A percentile compares a stretch with the other conserved stretches of the same genome.
These are phyloP conservation scores for Xylaria sp. DNA, from an alignment of 2,329 filamentous ascomycete species.

Conservation along the genomic window DNA sequence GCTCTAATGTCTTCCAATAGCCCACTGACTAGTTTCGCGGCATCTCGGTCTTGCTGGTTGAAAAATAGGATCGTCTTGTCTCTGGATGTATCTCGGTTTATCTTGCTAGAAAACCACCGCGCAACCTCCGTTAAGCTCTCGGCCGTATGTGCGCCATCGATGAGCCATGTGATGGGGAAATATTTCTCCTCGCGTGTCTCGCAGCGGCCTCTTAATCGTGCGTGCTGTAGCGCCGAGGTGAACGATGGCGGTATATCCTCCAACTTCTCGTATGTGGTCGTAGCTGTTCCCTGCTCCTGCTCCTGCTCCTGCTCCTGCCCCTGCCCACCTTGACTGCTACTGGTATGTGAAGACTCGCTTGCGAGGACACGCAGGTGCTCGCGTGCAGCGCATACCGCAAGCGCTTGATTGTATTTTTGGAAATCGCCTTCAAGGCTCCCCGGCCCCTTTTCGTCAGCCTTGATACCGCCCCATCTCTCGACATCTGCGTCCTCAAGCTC, in stretches of 20 bases:
- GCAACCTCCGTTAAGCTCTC: constrained; percentile 84
- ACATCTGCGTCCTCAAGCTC: constrained; percentile 56
- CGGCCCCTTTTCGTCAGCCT: constrained; percentile 39
- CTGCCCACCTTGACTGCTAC: constrained; percentile 18
- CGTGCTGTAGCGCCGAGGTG: constrained; percentile 71
- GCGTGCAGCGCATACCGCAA: constrained; percentile 66
- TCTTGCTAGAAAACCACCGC: constrained; percentile 75
- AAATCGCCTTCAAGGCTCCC: constrained; percentile 61
- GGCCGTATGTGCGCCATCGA: constrained; percentile 89
- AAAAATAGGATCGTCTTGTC: constrained; percentile 75
- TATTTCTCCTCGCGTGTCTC: constrained; percentile 66
- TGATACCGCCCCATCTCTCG: constrained; percentile 56
- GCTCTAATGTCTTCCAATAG: constrained; percentile 67
- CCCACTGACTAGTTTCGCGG: constrained; percentile 69
- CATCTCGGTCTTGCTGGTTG: constrained; percentile 91
- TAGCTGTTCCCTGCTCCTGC: constrained; percentile 1
- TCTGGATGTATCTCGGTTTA: not conserved
- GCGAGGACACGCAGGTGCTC: constrained; percentile 62
- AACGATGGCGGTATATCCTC: constrained; percentile 64
- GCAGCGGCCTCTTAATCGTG: constrained; percentile 79
- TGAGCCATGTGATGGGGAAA: constrained; percentile 74
- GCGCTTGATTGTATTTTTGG: constrained; percentile 68
- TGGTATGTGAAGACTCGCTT: not conserved
- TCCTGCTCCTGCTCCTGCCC: too few relatives aligned
- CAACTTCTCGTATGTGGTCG: constrained; percentile 36